Evolutionary conservation across 345 rosid species (phyloP).

Genomic region (Hibiscus trionum): DNA sequence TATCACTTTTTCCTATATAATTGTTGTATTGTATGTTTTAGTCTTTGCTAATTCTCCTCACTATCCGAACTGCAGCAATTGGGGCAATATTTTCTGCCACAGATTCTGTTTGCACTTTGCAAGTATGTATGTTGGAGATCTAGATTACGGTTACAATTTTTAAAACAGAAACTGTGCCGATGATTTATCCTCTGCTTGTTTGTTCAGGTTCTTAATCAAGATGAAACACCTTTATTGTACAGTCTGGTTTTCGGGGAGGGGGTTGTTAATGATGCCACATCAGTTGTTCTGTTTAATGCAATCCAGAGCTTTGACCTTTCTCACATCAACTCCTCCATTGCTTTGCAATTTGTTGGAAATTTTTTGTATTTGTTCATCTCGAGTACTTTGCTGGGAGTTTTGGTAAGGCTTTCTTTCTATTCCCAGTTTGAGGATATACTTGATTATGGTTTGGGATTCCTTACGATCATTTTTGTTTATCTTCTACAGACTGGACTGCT

Average conservation of each 20-base stretch:
- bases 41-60: conserved; percentile 8
- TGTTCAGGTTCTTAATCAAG: conserved; percentile 80
- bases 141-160: conserved; percentile 2
- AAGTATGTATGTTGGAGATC: conserved; percentile 34
- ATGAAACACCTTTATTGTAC: conserved; percentile 79
- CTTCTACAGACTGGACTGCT: conserved; percentile 77
- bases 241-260: conserved; percentile 97
- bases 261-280: conserved; percentile 94
- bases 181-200: conserved; percentile 5
- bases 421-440: background rate
- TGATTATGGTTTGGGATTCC: background rate
- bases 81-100: conserved; percentile 98
- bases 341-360: conserved; percentile 56
- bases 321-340: conserved; percentile 44
- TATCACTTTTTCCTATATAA: conserved; percentile 1
- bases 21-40: background rate
- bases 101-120: conserved; percentile 97
- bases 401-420: conserved; percentile 31
- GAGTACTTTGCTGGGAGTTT: conserved; percentile 75
- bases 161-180: background rate
- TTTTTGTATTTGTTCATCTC: conserved; percentile 66
- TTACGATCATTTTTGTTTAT: background rate
- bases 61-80: conserved; percentile 50
- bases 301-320: conserved; percentile 81
- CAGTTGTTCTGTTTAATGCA: conserved; percentile 92